Conservation (phyloP, 768 basidiomycete genomes). For the Rhodosporidiobolus odoratus region DNA sequence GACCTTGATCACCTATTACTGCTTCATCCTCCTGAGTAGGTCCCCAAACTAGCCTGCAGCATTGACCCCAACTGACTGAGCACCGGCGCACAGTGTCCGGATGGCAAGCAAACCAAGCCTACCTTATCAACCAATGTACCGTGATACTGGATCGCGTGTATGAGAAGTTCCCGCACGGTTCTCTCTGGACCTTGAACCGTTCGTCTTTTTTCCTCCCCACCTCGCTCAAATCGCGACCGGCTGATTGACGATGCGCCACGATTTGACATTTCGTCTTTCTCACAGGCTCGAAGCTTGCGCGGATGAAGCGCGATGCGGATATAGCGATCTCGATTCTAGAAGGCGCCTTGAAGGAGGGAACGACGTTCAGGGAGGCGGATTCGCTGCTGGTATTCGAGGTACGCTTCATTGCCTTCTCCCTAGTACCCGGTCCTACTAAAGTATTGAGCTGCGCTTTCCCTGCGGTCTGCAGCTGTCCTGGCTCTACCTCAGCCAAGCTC, state of each 20-base stretch:
- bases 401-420: neutral
- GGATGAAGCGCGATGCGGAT: slow-evolving; percentile 9
- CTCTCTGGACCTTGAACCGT: slow-evolving; percentile 34
- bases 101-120: slow-evolving; percentile 25
- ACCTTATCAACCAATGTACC: slow-evolving; percentile 2
- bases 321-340: slow-evolving; percentile 23
- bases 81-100: slow-evolving; percentile 21
- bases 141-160: slow-evolving; percentile 17
- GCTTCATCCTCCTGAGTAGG: slow-evolving; percentile 33
- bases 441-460: no score
- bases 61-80: neutral
- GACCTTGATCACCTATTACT: slow-evolving; percentile 25
- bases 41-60: neutral
- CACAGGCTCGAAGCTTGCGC: slow-evolving; percentile 26
- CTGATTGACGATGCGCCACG: no score
- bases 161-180: slow-evolving; percentile 20
- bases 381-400: slow-evolving; percentile 37
- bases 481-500: slow-evolving; percentile 28
- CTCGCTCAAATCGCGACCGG: neutral
- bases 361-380: slow-evolving; percentile 33
- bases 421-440: neutral
- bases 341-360: slow-evolving; percentile 3
- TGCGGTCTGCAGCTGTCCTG: slow-evolving; percentile 23
- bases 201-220: neutral
- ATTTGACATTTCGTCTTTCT: neutral